Evolutionary conservation across 345 rosid species (phyloP), one percentile per base, ranked within the genome.

Genomic region (Populus ilicifolia): DNA sequence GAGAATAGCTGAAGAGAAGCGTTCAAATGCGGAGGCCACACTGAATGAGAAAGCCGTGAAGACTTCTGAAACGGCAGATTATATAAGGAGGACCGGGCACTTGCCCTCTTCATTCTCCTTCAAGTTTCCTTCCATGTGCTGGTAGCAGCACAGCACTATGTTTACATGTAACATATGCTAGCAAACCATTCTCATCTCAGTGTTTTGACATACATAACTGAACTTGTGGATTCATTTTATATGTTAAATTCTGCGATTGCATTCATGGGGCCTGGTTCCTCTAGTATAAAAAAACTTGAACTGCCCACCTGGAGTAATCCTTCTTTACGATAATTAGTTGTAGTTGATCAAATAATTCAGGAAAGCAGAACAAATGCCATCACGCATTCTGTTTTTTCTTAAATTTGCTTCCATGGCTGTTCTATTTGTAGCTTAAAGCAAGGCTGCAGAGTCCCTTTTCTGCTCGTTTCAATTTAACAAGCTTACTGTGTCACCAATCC

Each of bases 41-140:
- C 73, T 93, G 77, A 89, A 86, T 14, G 98, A 95, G 88, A 89
- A 90, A 81, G 94, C 89, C 2, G 89, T 85, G 48, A 85, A 61
- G 85, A 95, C 96, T 23, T 93, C 98, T 0, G 92, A 93, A 61
- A 89, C 82, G 43, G 93, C 94, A 29, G 98, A 95, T 80, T 90
- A 92, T 71, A 92, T 92, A 75, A 88, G 96, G 84, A 89, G 97
- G 85, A 93, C 89, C 0, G 99, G 99, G 21, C 98, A 90, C 80
- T 80, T 93, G 83, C 98, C 96, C 78, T 87, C 89, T 80, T 85
- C 90, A 0, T 86, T 90, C 76, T 86, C 93, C 75, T 82, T 95
- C 56, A 95, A 92, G 86, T 67, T 92, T 76, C 94, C 96, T 13
- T 89, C 91, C 67, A 78, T 88, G 36, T 94, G 94, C 85, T 90